Evolutionary conservation across 345 rosid species (phyloP), one percentile per base, ranked within the genome.

Genomic region (Ricinus communis): DNA sequence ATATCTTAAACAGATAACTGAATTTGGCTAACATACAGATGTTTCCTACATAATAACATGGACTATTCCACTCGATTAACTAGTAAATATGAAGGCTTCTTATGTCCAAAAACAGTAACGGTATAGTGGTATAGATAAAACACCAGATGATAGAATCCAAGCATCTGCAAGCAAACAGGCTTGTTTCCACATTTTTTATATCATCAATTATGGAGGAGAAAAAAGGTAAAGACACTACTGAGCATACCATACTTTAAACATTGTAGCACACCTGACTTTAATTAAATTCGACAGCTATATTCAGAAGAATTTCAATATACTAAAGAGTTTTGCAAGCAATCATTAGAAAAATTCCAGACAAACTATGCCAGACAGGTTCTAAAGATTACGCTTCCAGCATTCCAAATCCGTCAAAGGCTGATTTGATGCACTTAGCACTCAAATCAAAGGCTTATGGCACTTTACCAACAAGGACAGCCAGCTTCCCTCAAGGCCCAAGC

Each of bases 281-380:
- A n/a, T 22, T 12, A n/a, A 16, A 53, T 22, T 53, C 11, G 24
- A 25, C 8, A 25, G 57, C 28, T 53, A 19, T 10, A n/a, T 4
- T 53, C 5, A 9, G 57, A 22, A 53, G n/a, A 53, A n/a, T 19
- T 53, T 2, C 50, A 45, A 9, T n/a, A 25, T 28, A 51, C 47
- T 40, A 30, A 6, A 45, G 53, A 28, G 33, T 22, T 64, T 64
- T 64, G 52, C 68, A 64, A 25, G 53, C 53, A 49, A 25, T 16
- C 22, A 38, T 18, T 31, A 25, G 43, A 30, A 12, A 18, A 8
- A 65, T 47, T 8, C 4, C 1, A 45, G 2, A 65, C 27, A 28
- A 7, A 28, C 15, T 65, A 21, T 56, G 31, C 27, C 14, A 27
- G 33, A 25, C 6, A 56, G 30, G 36, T 57, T 9, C 1, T 41